Conservation (phyloP, 2,329 filamentous ascomycete genomes). For the Metarhizium robertsii region DNA sequence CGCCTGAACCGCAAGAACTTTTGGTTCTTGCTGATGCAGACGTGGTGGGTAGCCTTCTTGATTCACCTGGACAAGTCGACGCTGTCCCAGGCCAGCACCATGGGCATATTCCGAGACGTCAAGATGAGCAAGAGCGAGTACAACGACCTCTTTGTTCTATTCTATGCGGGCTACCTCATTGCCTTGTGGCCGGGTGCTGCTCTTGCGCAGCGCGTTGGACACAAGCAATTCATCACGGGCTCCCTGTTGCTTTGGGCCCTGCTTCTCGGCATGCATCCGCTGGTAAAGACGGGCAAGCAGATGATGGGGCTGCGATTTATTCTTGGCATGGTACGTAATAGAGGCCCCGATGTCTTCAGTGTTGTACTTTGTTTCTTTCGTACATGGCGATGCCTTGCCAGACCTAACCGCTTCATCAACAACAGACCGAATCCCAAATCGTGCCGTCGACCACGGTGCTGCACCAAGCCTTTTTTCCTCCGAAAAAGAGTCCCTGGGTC, state of each 20-base stretch:
- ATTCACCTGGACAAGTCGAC: conserved; percentile 17
- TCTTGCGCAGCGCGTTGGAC: conserved; percentile 13
- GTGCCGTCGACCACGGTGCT: conserved; percentile 18
- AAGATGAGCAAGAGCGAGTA: conserved; percentile 13
- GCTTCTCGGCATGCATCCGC: conserved; percentile 13
- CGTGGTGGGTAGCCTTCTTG: conserved; percentile 15
- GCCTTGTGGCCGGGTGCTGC: conserved; percentile 15
- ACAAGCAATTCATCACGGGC: conserved; percentile 14
- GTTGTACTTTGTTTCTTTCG: no score
- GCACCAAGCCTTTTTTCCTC: conserved; percentile 19
- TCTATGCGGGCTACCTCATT: conserved; percentile 15
- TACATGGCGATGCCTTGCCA: background rate
- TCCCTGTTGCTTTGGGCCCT: conserved; percentile 14
- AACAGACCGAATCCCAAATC: conserved; percentile 17
- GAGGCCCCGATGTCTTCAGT: no score
- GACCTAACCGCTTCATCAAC: background rate
- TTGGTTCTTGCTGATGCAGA: conserved; percentile 14
- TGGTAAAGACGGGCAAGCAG: conserved; percentile 13
- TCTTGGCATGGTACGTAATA: conserved; percentile 13
- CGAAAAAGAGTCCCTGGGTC: conserved; percentile 18
- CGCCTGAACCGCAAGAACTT: conserved; percentile 13
- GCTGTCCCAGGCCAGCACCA: conserved; percentile 13
- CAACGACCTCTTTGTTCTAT: conserved; percentile 14
- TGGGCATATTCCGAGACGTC: conserved; percentile 17
- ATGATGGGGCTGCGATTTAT: conserved; percentile 14